Conservation (phyloP, 345 rosid species). For the Linum trigynum region DNA sequence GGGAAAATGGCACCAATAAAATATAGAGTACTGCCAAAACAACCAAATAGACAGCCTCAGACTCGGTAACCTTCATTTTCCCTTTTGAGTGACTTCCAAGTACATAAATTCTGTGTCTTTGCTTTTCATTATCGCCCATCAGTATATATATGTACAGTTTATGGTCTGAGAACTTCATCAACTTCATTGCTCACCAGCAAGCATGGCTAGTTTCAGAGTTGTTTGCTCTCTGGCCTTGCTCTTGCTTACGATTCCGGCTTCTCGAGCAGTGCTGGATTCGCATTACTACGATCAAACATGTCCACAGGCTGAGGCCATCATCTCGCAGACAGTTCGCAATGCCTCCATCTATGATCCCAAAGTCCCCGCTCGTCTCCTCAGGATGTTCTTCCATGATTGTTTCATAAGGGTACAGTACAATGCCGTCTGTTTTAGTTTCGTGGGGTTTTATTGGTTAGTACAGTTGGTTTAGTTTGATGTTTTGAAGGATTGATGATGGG, state of each 20-base stretch:
- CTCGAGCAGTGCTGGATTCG: slow-evolving; percentile 33
- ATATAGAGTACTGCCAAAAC: slow-evolving; percentile 1
- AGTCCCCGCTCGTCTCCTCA: slow-evolving; percentile 71
- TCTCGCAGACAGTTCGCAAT: slow-evolving; percentile 41
- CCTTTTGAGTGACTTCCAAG: slow-evolving; percentile 64
- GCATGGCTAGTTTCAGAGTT: slow-evolving; percentile 23
- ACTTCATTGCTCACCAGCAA: neutral
- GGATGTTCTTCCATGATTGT: slow-evolving; percentile 93
- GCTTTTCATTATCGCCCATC: neutral
- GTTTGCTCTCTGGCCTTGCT: slow-evolving; percentile 15
- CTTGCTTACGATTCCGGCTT: slow-evolving; percentile 17
- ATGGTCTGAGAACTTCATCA: slow-evolving; percentile 8
- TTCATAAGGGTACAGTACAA: slow-evolving; percentile 51
- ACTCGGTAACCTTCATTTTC: neutral
- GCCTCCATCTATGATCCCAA: slow-evolving; percentile 59
- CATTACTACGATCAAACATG: slow-evolving; percentile 62
- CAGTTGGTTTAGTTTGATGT: neutral
- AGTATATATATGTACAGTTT: slow-evolving; percentile 22
- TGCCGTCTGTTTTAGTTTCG: neutral
- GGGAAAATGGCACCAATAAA: neutral
- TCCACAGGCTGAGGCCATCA: slow-evolving; percentile 58
- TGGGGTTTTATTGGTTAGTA: neutral
- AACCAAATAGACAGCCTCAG: neutral
- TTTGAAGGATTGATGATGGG: neutral
- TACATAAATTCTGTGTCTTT: slow-evolving; percentile 11